Conservation (phyloP, 768 basidiomycete species). For the Mrakia frigida region DNA sequence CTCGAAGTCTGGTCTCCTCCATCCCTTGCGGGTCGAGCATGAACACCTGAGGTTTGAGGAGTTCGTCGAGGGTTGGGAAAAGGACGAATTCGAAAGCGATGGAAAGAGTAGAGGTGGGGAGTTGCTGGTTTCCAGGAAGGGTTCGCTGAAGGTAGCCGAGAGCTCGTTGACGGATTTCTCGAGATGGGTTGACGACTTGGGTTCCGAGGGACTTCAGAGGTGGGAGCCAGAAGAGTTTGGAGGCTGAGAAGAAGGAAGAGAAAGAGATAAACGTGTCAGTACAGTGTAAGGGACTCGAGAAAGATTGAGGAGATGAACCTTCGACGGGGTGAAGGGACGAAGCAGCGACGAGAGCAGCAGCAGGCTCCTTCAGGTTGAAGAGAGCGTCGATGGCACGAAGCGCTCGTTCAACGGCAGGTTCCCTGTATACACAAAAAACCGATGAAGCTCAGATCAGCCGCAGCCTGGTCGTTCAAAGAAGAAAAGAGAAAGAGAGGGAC, state of each 20-base stretch:
- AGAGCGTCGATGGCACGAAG: constrained; percentile 75
- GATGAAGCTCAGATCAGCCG: constrained; percentile 22
- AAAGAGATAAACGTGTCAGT: neutral
- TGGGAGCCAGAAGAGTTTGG: constrained; percentile 72
- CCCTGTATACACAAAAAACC: constrained; percentile 48
- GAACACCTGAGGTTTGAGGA: constrained; percentile 76
- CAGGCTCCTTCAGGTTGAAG: constrained; percentile 62
- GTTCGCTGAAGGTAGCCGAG: constrained; percentile 77
- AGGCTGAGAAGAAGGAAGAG: constrained; percentile 50
- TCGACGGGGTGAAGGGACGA: constrained; percentile 38
- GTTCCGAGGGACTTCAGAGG: constrained; percentile 65
- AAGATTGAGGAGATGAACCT: constrained; percentile 39
- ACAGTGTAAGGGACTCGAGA: neutral
- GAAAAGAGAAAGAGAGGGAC: neutral
- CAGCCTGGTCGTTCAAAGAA: neutral
- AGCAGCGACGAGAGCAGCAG: constrained; percentile 57
- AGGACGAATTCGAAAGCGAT: constrained; percentile 83
- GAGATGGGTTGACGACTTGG: constrained; percentile 74
- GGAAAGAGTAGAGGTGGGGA: constrained; percentile 46
- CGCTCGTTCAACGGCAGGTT: constrained; percentile 72
- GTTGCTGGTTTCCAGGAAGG: constrained; percentile 69
- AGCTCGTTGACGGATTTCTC: constrained; percentile 77
- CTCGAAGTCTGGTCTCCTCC: constrained; percentile 82
- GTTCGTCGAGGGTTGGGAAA: constrained; percentile 86
- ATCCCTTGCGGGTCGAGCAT: constrained; percentile 76